Evolutionary conservation across 23 red algal genomes (phyloP).

Genomic region (Gracilaria vermiculophylla): DNA sequence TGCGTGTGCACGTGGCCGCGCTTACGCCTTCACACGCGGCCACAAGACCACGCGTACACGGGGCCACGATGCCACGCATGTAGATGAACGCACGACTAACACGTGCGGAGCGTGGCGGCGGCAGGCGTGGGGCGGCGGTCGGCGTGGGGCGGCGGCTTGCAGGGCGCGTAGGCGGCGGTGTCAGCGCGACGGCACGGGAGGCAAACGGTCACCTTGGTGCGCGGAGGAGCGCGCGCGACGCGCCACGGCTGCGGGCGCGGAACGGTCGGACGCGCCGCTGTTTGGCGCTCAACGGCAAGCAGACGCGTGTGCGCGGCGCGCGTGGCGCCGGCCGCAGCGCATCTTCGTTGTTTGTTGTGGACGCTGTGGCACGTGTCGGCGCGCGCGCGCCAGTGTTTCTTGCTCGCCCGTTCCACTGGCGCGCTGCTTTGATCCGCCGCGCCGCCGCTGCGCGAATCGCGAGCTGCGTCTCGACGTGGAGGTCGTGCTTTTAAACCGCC

Average conservation of each 20-base stretch:
- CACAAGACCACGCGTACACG: no score
- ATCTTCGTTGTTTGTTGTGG: background rate
- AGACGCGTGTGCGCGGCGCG: background rate
- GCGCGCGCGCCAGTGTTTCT: background rate
- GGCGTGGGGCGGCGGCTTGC: background rate
- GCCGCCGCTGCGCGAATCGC: background rate
- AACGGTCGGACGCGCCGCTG: background rate
- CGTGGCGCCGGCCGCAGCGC: background rate
- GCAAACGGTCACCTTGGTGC: background rate
- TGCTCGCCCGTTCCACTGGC: background rate
- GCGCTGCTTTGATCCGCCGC: slow-evolving; percentile 6
- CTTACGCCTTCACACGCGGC: no score
- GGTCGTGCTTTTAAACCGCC: background rate
- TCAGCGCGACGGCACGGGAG: background rate
- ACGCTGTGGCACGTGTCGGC: background rate
- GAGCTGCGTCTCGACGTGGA: no score
- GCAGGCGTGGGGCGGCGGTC: background rate
- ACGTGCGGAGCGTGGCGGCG: background rate
- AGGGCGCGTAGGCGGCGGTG: no score
- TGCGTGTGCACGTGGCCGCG: background rate
- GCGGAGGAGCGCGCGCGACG: background rate
- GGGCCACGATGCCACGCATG: no score
- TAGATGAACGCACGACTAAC: no score
- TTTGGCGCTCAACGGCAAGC: background rate
- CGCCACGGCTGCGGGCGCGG: background rate